Conservation (phyloP, 495 filamentous ascomycete species). For the Penicillium daleae region DNA sequence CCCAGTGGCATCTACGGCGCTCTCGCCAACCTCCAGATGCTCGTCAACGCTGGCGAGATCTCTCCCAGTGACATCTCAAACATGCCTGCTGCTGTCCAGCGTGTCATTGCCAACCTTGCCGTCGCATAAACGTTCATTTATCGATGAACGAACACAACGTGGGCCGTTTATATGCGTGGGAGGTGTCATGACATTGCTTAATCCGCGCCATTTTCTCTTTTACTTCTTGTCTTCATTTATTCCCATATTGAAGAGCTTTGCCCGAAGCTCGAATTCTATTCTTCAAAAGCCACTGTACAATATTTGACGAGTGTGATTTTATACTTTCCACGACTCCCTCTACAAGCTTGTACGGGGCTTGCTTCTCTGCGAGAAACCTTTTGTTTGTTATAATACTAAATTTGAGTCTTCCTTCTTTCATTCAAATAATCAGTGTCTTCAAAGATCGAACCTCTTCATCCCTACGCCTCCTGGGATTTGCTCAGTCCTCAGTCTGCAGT, state of each 20-base stretch:
- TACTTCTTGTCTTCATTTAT: constrained; percentile 12
- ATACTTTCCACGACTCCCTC: constrained; percentile 11
- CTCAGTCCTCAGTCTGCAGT: not conserved
- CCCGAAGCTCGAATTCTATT: not conserved
- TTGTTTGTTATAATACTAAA: constrained; percentile 1
- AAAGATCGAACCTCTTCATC: not conserved
- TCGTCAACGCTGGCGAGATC: constrained; percentile 19
- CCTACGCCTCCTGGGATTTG: not conserved
- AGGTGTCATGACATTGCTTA: constrained; percentile 21
- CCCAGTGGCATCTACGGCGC: constrained; percentile 24
- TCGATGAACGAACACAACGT: not conserved
- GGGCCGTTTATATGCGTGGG: constrained; percentile 7
- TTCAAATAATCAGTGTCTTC: not conserved
- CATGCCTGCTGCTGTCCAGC: constrained; percentile 22
- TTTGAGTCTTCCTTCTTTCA: not conserved
- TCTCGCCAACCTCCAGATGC: constrained; percentile 21
- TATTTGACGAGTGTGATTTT: constrained; percentile 18
- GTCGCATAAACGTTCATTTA: constrained; percentile 12
- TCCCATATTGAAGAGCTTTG: not conserved
- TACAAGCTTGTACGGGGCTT: not conserved
- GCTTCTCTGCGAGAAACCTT: constrained; percentile 6
- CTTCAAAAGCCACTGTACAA: constrained; percentile 15
- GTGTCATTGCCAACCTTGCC: constrained; percentile 21
- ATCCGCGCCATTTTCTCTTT: constrained; percentile 3
- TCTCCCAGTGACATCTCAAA: constrained; percentile 18